Evolutionary conservation across 352 stramenopile species (phyloP).

Genomic region (Pythium diclinum): DNA sequence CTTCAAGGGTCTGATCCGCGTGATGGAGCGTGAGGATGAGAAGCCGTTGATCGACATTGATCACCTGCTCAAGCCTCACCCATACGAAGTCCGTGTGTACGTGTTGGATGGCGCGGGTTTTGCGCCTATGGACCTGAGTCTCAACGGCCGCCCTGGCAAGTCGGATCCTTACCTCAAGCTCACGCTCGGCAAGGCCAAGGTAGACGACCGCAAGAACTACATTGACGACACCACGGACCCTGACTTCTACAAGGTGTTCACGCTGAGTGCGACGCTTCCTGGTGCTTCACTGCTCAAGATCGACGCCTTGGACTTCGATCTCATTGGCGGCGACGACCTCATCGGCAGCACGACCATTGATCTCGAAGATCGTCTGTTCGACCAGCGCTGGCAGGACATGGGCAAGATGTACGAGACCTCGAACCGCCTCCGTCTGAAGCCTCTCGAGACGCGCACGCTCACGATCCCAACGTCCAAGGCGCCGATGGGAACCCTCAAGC

Average conservation of each 20-base stretch:
- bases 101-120: conserved; percentile 85
- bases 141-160: conserved; percentile 79
- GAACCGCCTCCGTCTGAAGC: conserved; percentile 65
- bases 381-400: conserved; percentile 84
- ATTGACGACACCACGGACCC: conserved; percentile 84
- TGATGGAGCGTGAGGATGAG: conserved; percentile 82
- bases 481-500: conserved; percentile 80
- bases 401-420: conserved; percentile 82
- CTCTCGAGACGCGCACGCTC: conserved; percentile 78
- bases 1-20: conserved; percentile 91
- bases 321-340: conserved; percentile 89
- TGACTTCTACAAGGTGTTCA: conserved; percentile 91
- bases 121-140: conserved; percentile 80
- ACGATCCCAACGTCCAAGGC: conserved; percentile 81
- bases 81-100: conserved; percentile 87
- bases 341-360: conserved; percentile 93
- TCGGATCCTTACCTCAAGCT: conserved; percentile 88
- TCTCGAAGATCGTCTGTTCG: conserved; percentile 92
- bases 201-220: conserved; percentile 90
- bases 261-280: conserved; percentile 82
- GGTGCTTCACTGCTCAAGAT: conserved; percentile 86
- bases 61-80: conserved; percentile 57
- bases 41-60: conserved; percentile 74
- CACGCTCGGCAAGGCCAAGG: conserved; percentile 79
- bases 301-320: conserved; percentile 88